These are phyloP conservation scores for Cryphonectria nitschkei DNA, from an alignment of 2,329 filamentous ascomycete genomes.

Conservation along the genomic window DNA sequence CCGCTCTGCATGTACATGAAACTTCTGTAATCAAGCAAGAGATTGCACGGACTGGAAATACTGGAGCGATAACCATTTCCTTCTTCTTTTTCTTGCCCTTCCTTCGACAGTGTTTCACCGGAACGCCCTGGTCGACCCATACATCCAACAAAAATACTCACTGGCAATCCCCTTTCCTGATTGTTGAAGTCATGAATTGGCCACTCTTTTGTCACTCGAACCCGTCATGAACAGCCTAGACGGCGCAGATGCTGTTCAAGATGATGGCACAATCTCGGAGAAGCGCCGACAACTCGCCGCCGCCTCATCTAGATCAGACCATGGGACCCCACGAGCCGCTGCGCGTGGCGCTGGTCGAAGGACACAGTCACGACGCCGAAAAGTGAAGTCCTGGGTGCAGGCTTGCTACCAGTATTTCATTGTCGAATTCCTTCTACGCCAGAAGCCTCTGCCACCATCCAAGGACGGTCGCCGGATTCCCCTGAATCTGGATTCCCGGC, in stretches of 20 bases:
- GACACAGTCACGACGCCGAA: background rate
- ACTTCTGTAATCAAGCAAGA: background rate
- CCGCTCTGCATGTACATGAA: background rate
- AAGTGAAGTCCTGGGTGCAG: slow-evolving; percentile 5
- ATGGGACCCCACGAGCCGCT: background rate
- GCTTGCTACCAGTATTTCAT: slow-evolving; percentile 20
- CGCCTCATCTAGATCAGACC: slow-evolving; percentile 10
- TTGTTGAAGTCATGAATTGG: slow-evolving; percentile 20
- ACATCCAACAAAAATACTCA: background rate
- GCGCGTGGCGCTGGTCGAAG: background rate
- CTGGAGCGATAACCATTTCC: background rate
- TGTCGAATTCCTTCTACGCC: slow-evolving; percentile 30
- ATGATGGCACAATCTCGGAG: slow-evolving; percentile 19
- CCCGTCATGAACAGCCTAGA: slow-evolving; percentile 26
- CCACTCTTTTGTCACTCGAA: background rate
- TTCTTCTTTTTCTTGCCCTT: too few relatives aligned
- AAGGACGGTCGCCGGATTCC: slow-evolving; percentile 36
- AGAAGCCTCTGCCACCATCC: slow-evolving; percentile 33
- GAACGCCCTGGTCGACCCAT: background rate
- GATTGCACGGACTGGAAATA: slow-evolving; percentile 1
- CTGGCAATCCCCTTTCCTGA: background rate
- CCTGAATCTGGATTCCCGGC: slow-evolving; percentile 24
- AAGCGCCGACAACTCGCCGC: slow-evolving; percentile 14
- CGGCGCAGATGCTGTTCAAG: slow-evolving; percentile 9
- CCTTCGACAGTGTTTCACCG: background rate